These are phyloP conservation scores for Eutrema japonicum DNA, from an alignment of 345 rosid genomes.

Conservation along the genomic window DNA sequence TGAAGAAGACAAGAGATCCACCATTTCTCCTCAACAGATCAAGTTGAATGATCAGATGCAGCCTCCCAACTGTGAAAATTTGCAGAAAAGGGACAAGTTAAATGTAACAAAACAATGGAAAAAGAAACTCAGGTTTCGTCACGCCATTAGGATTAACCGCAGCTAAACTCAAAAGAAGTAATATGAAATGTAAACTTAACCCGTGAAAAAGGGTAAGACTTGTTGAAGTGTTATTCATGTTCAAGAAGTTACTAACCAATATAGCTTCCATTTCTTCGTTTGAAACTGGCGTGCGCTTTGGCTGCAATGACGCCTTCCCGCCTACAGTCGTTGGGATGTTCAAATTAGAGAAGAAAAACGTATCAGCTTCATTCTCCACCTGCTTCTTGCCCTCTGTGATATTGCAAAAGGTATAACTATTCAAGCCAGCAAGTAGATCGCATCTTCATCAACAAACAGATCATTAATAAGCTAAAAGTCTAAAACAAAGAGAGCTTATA, in stretches of 20 bases:
- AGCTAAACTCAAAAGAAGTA: background rate
- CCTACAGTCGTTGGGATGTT: conserved; percentile 52
- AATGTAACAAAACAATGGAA: background rate
- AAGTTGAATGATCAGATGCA: conserved; percentile 52
- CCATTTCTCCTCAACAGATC: conserved; percentile 31
- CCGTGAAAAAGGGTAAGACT: background rate
- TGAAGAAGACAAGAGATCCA: conserved; percentile 11
- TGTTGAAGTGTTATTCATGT: background rate
- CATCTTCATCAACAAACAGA: conserved; percentile 7
- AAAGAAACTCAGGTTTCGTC: background rate
- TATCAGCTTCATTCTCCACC: conserved; percentile 51
- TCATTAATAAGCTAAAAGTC: background rate
- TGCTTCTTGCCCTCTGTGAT: conserved; percentile 52
- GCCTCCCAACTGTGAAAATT: conserved; percentile 71
- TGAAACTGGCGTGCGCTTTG: conserved; percentile 73
- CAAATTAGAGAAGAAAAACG: conserved; percentile 59
- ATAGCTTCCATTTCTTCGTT: conserved; percentile 88
- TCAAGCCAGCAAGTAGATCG: background rate
- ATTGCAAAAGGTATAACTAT: conserved; percentile 42
- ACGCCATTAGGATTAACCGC: background rate
- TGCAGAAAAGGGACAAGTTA: background rate
- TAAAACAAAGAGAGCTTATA: background rate
- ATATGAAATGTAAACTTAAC: background rate
- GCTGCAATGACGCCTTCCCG: conserved; percentile 92
- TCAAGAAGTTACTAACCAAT: conserved; percentile 53